Percentiles rank a stretch among this genome's conserved stretches.
Conservation (phyloP, 208 protist species). For the Leishmania aethiopica region DNA sequence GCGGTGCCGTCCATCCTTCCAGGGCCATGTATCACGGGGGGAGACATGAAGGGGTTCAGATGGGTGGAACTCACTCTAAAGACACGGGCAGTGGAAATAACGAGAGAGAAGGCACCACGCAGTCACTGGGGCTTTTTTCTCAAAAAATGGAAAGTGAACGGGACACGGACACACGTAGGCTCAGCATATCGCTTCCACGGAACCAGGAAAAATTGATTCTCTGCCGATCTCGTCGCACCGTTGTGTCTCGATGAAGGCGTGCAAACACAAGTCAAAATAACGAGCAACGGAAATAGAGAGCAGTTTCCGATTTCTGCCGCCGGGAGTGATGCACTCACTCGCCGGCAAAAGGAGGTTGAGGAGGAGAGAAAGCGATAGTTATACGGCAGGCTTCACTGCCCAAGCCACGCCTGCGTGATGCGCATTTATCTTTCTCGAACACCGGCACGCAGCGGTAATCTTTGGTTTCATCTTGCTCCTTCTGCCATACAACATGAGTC, state of each 20-base stretch:
- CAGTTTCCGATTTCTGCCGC: background rate
- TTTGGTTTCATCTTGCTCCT: background rate
- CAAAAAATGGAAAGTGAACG: background rate
- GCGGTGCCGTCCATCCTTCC: background rate
- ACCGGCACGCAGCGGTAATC: background rate
- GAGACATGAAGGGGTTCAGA: background rate
- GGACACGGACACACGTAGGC: background rate
- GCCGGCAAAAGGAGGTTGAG: background rate
- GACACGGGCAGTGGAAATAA: background rate
- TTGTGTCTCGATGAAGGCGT: background rate
- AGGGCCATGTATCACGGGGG: background rate
- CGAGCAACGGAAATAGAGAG: background rate
- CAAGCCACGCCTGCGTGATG: background rate
- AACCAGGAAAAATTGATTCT: background rate
- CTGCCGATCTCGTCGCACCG: background rate
- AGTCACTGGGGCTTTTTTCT: background rate
- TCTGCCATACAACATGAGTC: background rate
- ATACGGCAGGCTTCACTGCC: background rate
- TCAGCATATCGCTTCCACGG: background rate
- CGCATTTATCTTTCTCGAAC: background rate
- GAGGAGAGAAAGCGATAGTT: background rate
- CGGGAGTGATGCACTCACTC: background rate
- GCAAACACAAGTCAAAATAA: background rate
- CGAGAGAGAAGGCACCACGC: background rate
- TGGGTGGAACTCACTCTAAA: background rate